These are phyloP conservation scores for Venturiaceae sp. DNA, from an alignment of 2,329 filamentous ascomycete species.

Conservation along the genomic window DNA sequence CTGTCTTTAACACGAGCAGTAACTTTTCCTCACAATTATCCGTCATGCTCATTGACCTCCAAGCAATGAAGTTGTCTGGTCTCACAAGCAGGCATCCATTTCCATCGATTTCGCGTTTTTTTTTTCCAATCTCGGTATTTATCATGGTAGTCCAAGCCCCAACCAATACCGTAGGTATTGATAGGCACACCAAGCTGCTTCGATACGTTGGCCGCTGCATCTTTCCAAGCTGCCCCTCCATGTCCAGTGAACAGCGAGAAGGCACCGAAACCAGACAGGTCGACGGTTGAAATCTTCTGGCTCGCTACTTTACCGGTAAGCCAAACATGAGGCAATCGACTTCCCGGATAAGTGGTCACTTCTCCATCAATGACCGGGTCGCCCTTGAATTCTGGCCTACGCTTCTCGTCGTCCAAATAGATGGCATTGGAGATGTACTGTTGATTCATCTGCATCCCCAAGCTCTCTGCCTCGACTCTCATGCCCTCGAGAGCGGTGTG, in stretches of 20 bases:
- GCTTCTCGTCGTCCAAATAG: slow-evolving; percentile 32
- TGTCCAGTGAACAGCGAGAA: slow-evolving; percentile 19
- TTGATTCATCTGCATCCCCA: slow-evolving; percentile 53
- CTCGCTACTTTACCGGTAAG: slow-evolving; percentile 39
- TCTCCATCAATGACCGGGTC: background rate
- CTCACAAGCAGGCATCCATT: too few relatives aligned
- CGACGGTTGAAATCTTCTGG: slow-evolving; percentile 44
- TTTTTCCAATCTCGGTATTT: slow-evolving; percentile 51
- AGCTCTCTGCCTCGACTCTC: slow-evolving; percentile 41
- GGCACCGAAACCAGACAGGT: slow-evolving; percentile 46
- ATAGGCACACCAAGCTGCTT: slow-evolving; percentile 36
- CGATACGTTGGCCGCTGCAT: slow-evolving; percentile 17
- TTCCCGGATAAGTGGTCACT: slow-evolving; percentile 46
- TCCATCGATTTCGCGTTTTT: too few relatives aligned
- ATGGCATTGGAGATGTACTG: slow-evolving; percentile 38
- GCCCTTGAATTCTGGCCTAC: background rate
- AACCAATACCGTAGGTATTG: slow-evolving; percentile 44
- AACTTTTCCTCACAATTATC: too few relatives aligned
- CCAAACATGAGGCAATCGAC: slow-evolving; percentile 53
- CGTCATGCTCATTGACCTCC: too few relatives aligned
- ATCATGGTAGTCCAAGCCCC: slow-evolving; percentile 50
- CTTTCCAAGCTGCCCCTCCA: slow-evolving; percentile 31
- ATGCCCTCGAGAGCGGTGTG: slow-evolving; percentile 36
- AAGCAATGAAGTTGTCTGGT: too few relatives aligned
- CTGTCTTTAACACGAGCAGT: too few relatives aligned